Evolutionary conservation across 2,329 filamentous ascomycete species (phyloP), one percentile per base, ranked within the genome.

Genomic region (Botrytis pseudocinerea): DNA sequence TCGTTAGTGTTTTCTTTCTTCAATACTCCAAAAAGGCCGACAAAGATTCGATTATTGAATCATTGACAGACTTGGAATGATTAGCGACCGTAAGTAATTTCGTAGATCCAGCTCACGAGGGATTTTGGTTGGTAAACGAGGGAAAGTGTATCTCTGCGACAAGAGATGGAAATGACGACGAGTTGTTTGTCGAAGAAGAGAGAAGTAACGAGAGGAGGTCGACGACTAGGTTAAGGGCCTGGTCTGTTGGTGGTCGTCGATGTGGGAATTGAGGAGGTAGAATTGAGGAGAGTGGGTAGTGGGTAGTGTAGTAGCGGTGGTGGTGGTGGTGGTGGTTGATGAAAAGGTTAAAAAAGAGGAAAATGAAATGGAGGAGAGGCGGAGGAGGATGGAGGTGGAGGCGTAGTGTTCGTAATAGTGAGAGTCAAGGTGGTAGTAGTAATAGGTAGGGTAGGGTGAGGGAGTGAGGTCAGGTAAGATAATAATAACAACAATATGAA

Each of bases 61-160:
- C 60, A 51, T 71, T 28, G 60, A 51, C 60, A 32, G 69, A 59
- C 42, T 63, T 61, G 59, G 59, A 64, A 71, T 51, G 69, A 71
- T 71, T 71, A 71, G 69, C 69, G 69, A 71, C 44, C 69, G 69
- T 71, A 38, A 40, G 57, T 48, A 42, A 57, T 46, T 71, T 51
- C 57, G 60, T 64, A 40, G 69, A 63, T 71, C 69, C 69, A 71
- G 69, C 69, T 71, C 69, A 71, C 69, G 69, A 63, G 60, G 28
- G 51, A 54, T 54, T 40, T 51, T 42, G 28, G 28, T 66, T 66
- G 25, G 28, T 71, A 71, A 71, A 60, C 59, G 62, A 44, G 42
- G 69, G 35, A 63, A n/a, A 51, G 35, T 63, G n/a, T 18, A 28
- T 66, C 46, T 71, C 69, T 71, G 44, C 59, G 69, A 71, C 25